phyloP scores from a whole-genome alignment of 768 basidiomycete species.

The Trametes cubensis region DNA sequence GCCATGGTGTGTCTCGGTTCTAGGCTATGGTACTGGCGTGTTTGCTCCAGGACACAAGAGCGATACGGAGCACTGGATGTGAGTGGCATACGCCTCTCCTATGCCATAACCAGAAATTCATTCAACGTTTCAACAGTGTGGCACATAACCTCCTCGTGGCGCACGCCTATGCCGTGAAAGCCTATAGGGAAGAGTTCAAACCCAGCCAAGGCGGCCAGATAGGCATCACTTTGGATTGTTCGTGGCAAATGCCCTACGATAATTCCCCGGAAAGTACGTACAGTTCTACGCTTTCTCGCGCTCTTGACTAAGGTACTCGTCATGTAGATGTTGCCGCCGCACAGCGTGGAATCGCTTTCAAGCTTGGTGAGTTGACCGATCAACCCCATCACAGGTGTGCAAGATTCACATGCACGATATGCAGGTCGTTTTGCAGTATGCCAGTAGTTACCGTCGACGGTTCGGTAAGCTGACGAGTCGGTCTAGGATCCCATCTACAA shows the following conservation, averaged over 20 bases:
- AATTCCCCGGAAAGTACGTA: slow-evolving; percentile 65
- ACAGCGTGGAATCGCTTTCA: slow-evolving; percentile 45
- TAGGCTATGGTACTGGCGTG: slow-evolving; percentile 45
- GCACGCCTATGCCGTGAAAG: slow-evolving; percentile 67
- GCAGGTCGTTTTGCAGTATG: slow-evolving; percentile 26
- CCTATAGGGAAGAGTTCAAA: slow-evolving; percentile 73
- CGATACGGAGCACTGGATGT: slow-evolving; percentile 76
- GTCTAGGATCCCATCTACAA: slow-evolving; percentile 68
- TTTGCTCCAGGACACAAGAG: slow-evolving; percentile 57
- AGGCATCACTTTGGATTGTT: slow-evolving; percentile 79
- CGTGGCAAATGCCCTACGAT: slow-evolving; percentile 76
- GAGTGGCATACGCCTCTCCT: slow-evolving; percentile 31
- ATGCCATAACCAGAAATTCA: neutral
- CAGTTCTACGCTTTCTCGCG: neutral
- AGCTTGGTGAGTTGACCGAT: slow-evolving; percentile 36
- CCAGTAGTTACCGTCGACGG: no score
- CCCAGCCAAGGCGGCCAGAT: slow-evolving; percentile 62
- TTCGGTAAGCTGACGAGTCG: neutral
- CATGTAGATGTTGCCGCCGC: slow-evolving; percentile 43
- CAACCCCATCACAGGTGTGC: no score
- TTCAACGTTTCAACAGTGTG: slow-evolving; percentile 44
- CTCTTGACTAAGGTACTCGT: neutral
- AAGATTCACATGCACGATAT: no score
- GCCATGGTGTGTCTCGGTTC: slow-evolving; percentile 45
- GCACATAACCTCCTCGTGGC: slow-evolving; percentile 69